phyloP scores from a whole-genome alignment of 2,329 filamentous ascomycete genomes.

The Monilinia fructicola region DNA sequence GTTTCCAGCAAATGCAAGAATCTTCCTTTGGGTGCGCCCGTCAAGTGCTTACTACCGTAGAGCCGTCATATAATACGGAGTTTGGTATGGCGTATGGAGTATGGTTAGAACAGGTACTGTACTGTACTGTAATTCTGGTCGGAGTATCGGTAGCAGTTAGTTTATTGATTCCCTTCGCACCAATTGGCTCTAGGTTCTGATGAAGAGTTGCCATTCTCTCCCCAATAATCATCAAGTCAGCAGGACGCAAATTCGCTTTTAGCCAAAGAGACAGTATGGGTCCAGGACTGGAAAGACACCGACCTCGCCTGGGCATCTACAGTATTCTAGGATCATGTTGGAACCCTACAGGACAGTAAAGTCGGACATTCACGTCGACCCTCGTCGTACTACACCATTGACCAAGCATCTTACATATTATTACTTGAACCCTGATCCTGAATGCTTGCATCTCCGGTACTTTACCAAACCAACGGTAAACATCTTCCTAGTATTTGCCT shows the following conservation, averaged over 20 bases:
- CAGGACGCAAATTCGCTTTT: background rate
- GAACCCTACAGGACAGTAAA: background rate
- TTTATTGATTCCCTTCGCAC: background rate
- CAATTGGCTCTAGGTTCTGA: background rate
- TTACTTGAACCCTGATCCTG: conserved; percentile 11
- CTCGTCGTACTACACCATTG: conserved; percentile 3
- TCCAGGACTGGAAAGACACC: background rate
- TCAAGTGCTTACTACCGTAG: conserved; percentile 21
- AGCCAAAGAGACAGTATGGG: conserved; percentile 3
- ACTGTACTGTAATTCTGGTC: too few species aligned
- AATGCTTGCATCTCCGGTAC: conserved; percentile 23
- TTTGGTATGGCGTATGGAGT: background rate
- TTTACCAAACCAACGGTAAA: conserved; percentile 25
- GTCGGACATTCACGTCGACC: background rate
- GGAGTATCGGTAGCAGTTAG: too few species aligned
- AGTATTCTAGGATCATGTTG: background rate
- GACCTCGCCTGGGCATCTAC: conserved; percentile 1
- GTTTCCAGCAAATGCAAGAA: conserved; percentile 23
- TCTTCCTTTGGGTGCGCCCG: conserved; percentile 7
- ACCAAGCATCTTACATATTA: background rate
- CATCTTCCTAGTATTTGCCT: conserved; percentile 11
- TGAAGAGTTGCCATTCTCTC: background rate
- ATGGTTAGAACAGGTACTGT: too few species aligned
- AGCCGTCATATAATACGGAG: background rate
- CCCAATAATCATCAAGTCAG: conserved; percentile 1